phyloP scores from a whole-genome alignment of 2,329 filamentous ascomycete genomes.

The Chrysoporthe austroafricana region DNA sequence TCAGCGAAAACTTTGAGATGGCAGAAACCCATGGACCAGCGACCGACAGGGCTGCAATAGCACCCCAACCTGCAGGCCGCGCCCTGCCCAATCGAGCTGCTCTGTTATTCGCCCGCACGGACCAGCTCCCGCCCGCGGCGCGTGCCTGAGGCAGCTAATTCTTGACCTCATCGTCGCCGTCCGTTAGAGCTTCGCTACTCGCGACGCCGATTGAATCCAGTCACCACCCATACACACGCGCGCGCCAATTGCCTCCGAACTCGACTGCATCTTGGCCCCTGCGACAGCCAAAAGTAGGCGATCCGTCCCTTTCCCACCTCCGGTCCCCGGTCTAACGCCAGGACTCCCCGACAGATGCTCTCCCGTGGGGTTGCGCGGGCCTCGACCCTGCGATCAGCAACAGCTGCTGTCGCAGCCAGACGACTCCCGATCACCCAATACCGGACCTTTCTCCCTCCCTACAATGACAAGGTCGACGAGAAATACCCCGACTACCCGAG shows the following conservation, averaged over 20 bases:
- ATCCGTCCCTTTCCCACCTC: not conserved
- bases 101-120: constrained; percentile 9
- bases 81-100: constrained; percentile 8
- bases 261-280: constrained; percentile 40
- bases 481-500: constrained; percentile 53
- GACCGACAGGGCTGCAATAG: constrained; percentile 30
- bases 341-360: constrained; percentile 56
- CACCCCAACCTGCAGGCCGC: constrained; percentile 8
- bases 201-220: constrained; percentile 9
- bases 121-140: not conserved
- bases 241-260: constrained; percentile 35
- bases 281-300: constrained; percentile 41
- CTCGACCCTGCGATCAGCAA: constrained; percentile 49
- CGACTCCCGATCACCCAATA: constrained; percentile 59
- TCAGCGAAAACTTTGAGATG: constrained; percentile 55
- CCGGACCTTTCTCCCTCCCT: constrained; percentile 59
- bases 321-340: not conserved
- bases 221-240: constrained; percentile 5
- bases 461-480: constrained; percentile 54
- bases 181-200: constrained; percentile 15
- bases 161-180: constrained; percentile 14
- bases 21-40: constrained; percentile 38
- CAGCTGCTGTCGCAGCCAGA: constrained; percentile 48
- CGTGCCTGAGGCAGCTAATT: constrained; percentile 25
- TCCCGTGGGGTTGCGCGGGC: constrained; percentile 61